These are phyloP conservation scores for Candida tammaniensis DNA, from an alignment of 805 yeast genomes.

Conservation along the genomic window DNA sequence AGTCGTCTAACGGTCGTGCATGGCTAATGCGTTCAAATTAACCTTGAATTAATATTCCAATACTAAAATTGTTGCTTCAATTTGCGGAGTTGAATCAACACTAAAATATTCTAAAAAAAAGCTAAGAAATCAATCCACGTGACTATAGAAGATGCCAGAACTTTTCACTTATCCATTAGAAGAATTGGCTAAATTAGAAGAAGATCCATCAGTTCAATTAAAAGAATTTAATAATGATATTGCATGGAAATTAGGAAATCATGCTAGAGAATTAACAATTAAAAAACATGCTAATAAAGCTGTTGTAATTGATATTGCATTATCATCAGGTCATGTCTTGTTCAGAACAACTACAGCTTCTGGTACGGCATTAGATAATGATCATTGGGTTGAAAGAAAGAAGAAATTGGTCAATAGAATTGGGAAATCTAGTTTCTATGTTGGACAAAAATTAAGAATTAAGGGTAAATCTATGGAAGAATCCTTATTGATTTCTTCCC, in stretches of 20 bases:
- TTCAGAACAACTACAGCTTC: constrained; percentile 41
- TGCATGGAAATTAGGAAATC: constrained; percentile 47
- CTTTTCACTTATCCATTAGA: constrained; percentile 9
- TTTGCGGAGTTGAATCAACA: too few relatives aligned
- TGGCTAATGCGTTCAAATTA: too few relatives aligned
- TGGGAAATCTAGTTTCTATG: constrained; percentile 45
- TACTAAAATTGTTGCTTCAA: too few relatives aligned
- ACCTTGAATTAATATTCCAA: too few relatives aligned
- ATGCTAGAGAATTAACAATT: constrained; percentile 36
- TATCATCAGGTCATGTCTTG: constrained; percentile 43
- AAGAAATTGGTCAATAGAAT: constrained; percentile 47
- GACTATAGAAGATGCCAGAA: too few relatives aligned
- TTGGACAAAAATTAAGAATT: constrained; percentile 41
- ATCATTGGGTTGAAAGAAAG: constrained; percentile 52
- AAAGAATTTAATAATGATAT: constrained; percentile 28
- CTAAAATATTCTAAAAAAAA: too few relatives aligned
- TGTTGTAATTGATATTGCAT: constrained; percentile 48
- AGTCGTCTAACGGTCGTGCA: too few relatives aligned
- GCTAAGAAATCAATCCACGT: too few relatives aligned
- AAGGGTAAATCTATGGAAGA: constrained; percentile 36
- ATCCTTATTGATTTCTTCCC: constrained; percentile 36
- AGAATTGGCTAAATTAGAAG: constrained; percentile 19
- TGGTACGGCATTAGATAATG: constrained; percentile 49
- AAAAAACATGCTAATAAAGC: constrained; percentile 23
- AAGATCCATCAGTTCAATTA: constrained; percentile 16